Conservation (phyloP, 306 rosid genomes). For the Inga laurina region DNA sequence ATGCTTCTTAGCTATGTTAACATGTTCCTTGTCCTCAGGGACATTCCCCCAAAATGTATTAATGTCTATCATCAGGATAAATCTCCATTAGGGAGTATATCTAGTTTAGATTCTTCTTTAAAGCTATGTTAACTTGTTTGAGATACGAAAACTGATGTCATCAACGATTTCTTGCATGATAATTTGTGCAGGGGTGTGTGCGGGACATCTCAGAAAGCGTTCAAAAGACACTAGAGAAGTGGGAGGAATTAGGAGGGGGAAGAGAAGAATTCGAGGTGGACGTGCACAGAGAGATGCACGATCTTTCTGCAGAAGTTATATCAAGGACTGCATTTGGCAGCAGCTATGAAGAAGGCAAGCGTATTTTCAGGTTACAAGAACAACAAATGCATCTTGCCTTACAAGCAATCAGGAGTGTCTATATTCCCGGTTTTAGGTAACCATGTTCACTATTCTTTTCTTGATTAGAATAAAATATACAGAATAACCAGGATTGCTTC, state of each 20-base stretch:
- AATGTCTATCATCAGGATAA: background rate
- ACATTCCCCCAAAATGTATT: background rate
- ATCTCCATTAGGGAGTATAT: background rate
- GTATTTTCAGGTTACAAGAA: conserved; percentile 67
- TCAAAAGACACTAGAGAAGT: conserved; percentile 50
- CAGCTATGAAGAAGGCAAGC: conserved; percentile 69
- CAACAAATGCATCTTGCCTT: conserved; percentile 59
- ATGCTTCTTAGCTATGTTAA: background rate
- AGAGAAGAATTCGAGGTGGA: conserved; percentile 68
- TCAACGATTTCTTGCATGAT: background rate
- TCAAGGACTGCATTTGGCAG: conserved; percentile 84
- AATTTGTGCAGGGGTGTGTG: conserved; percentile 62
- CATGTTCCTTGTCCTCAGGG: background rate
- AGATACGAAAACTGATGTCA: background rate
- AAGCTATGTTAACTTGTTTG: background rate
- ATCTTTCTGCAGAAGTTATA: conserved; percentile 66
- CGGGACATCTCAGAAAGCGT: conserved; percentile 63
- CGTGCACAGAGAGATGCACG: conserved; percentile 52
- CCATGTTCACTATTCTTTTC: background rate
- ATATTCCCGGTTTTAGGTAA: conserved; percentile 85
- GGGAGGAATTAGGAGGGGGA: conserved; percentile 56
- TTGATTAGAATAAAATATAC: background rate
- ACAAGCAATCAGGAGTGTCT: conserved; percentile 50
- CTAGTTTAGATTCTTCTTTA: background rate
- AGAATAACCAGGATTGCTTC: background rate